A percentile compares a stretch with the other conserved stretches of the same genome.
phyloP scores from a whole-genome alignment of 2,329 filamentous ascomycete species.

The Aspergillus uvarum region DNA sequence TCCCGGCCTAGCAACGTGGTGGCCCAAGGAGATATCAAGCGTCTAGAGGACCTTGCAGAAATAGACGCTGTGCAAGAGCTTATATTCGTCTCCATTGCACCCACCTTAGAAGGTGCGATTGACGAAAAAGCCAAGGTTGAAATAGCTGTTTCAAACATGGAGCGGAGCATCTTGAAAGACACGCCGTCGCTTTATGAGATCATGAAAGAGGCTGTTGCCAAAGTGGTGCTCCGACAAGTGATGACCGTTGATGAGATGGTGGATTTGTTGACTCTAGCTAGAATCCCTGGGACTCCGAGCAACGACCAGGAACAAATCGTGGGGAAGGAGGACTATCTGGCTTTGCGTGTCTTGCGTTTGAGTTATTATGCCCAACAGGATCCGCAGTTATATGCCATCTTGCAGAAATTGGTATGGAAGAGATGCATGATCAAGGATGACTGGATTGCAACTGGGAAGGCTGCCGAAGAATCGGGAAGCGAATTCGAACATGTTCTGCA shows the following conservation, averaged over 20 bases:
- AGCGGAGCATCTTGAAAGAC: slow-evolving; percentile 54
- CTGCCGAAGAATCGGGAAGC: slow-evolving; percentile 68
- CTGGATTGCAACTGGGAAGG: slow-evolving; percentile 78
- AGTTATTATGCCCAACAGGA: slow-evolving; percentile 56
- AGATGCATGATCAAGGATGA: slow-evolving; percentile 80
- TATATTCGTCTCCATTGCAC: slow-evolving; percentile 69
- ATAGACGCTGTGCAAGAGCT: slow-evolving; percentile 77
- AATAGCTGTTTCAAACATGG: slow-evolving; percentile 69
- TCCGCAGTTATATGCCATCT: slow-evolving; percentile 29
- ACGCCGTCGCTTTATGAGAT: slow-evolving; percentile 68
- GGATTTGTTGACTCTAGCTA: slow-evolving; percentile 74
- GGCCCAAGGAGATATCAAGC: slow-evolving; percentile 48
- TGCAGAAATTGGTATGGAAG: slow-evolving; percentile 69
- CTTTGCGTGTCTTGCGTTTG: slow-evolving; percentile 59
- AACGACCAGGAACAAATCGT: slow-evolving; percentile 52
- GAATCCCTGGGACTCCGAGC: slow-evolving; percentile 48
- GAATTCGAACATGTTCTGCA: slow-evolving; percentile 63
- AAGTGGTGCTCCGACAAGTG: slow-evolving; percentile 69
- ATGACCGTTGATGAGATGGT: slow-evolving; percentile 57
- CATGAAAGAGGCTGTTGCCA: slow-evolving; percentile 68
- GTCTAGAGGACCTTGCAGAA: slow-evolving; percentile 63
- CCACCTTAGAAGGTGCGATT: slow-evolving; percentile 68
- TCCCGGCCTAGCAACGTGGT: slow-evolving; percentile 29
- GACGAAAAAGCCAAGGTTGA: slow-evolving; percentile 77
- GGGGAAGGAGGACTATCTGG: slow-evolving; percentile 69